phyloP scores from a whole-genome alignment of 2,329 filamentous ascomycete genomes.

The Aspergillus costaricaensis region DNA sequence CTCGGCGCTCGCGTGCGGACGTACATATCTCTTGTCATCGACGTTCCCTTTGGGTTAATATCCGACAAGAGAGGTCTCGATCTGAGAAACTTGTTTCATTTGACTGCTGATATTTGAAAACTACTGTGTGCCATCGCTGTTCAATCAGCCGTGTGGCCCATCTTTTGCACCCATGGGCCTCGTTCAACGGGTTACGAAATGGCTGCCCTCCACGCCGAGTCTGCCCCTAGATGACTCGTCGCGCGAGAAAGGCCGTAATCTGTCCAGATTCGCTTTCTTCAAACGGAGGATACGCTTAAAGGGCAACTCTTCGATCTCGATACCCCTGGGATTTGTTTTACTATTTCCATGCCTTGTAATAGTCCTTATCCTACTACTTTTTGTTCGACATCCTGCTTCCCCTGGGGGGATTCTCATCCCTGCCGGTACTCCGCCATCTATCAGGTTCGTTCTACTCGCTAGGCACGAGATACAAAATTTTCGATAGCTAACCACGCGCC shows the following conservation, averaged over 20 bases:
- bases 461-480: background rate
- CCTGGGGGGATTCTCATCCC: conserved; percentile 83
- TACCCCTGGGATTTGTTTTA: conserved; percentile 88
- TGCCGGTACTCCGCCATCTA: conserved; percentile 81
- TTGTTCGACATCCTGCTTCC: conserved; percentile 83
- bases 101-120: conserved; percentile 12
- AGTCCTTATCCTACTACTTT: conserved; percentile 84
- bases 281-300: conserved; percentile 81
- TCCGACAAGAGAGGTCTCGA: background rate
- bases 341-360: conserved; percentile 91
- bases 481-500: conserved; percentile 20
- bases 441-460: conserved; percentile 65
- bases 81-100: background rate
- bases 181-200: conserved; percentile 56
- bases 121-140: conserved; percentile 8
- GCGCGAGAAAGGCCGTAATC: conserved; percentile 44
- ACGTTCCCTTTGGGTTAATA: background rate
- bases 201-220: conserved; percentile 50
- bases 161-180: conserved; percentile 51
- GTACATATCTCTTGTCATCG: conserved; percentile 7
- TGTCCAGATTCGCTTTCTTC: conserved; percentile 73
- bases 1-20: conserved; percentile 21
- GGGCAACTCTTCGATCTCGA: conserved; percentile 88
- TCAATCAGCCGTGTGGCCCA: conserved; percentile 26
- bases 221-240: conserved; percentile 51